These are phyloP conservation scores for Colletotrichum scovillei DNA, from an alignment of 2,329 filamentous ascomycete species.

Conservation along the genomic window DNA sequence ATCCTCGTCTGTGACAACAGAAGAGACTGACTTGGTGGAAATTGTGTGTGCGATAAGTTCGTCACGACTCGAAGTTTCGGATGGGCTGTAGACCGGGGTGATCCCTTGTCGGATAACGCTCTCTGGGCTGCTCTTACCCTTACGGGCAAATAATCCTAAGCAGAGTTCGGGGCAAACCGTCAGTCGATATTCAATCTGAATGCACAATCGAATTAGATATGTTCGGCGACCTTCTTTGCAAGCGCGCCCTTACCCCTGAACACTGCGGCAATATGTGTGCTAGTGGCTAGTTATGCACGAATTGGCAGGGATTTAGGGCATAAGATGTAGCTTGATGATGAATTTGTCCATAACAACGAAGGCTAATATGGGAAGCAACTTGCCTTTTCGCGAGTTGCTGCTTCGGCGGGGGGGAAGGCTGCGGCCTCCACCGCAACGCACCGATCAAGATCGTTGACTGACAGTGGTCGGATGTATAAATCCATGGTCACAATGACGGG, in stretches of 20 bases:
- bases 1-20: slow-evolving; percentile 40
- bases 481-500: slow-evolving; percentile 34
- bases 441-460: slow-evolving; percentile 40
- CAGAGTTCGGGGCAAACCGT: slow-evolving; percentile 43
- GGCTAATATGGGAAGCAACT: neutral
- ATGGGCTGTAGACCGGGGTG: slow-evolving; percentile 26
- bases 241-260: neutral
- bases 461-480: slow-evolving; percentile 40
- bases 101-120: neutral
- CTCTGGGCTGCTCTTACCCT: slow-evolving; percentile 3
- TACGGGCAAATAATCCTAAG: slow-evolving; percentile 39
- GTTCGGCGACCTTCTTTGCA: no score
- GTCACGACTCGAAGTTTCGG: slow-evolving; percentile 21
- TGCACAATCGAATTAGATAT: neutral
- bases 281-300: no score
- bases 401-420: slow-evolving; percentile 44
- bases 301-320: no score
- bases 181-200: slow-evolving; percentile 45
- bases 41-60: slow-evolving; percentile 43
- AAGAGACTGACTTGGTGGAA: slow-evolving; percentile 40
- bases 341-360: neutral
- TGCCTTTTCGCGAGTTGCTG: slow-evolving; percentile 44
- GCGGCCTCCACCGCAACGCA: slow-evolving; percentile 41
- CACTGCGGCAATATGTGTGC: no score
- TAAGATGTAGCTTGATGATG: no score